Percentiles rank a stretch among this genome's conserved stretches.
phyloP scores from a whole-genome alignment of 2,329 filamentous ascomycete species.

The Didymosphaeria variabile region DNA sequence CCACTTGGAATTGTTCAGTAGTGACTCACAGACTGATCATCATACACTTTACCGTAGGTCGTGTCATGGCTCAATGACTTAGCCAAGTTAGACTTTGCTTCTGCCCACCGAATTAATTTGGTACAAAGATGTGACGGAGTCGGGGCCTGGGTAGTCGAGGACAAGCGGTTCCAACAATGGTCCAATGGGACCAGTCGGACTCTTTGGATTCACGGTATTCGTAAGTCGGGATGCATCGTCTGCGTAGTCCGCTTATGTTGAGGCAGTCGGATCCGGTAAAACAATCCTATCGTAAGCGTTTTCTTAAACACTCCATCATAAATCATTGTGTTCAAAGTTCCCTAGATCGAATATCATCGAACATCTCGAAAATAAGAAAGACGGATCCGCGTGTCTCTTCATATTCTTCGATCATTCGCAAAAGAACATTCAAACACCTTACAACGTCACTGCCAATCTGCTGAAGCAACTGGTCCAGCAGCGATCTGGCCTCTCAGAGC shows the following conservation, averaged over 20 bases:
- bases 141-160: background rate
- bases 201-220: constrained; percentile 6
- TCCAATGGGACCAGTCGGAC: background rate
- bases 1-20: background rate
- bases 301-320: background rate
- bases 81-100: background rate
- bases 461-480: constrained; percentile 8
- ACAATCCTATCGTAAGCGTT: background rate
- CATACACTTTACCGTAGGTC: background rate
- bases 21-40: background rate
- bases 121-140: constrained; percentile 6
- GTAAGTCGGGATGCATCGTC: background rate
- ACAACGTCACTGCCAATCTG: constrained; percentile 5
- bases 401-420: constrained; percentile 6
- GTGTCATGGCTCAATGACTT: background rate
- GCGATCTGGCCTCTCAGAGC: constrained; percentile 7
- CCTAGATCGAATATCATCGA: constrained; percentile 13
- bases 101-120: background rate
- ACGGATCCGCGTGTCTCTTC: constrained; percentile 10
- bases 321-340: background rate
- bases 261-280: constrained; percentile 5
- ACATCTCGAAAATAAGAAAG: constrained; percentile 5
- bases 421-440: background rate
- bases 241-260: too few relatives aligned
- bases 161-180: background rate